Conservation (phyloP, 345 rosid genomes). For the Gossypioides kirkii region DNA sequence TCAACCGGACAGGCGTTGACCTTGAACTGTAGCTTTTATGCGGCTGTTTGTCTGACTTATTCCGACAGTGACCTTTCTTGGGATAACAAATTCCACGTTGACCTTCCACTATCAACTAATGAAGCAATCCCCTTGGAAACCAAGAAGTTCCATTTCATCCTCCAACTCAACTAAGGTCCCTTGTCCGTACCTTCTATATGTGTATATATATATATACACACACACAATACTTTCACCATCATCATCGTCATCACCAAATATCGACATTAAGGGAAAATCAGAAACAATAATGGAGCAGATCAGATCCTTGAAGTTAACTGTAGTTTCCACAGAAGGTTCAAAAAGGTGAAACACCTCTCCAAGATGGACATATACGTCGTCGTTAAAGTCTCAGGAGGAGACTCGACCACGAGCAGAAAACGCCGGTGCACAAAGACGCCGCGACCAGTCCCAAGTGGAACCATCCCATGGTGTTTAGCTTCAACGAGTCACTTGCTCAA, state of each 20-base stretch:
- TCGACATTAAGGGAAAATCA: background rate
- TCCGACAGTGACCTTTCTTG: background rate
- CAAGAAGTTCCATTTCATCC: background rate
- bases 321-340: conserved; percentile 47
- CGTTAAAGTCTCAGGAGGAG: conserved; percentile 39
- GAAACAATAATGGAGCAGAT: conserved; percentile 43
- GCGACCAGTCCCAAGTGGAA: conserved; percentile 57
- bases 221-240: too few species aligned
- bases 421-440: conserved; percentile 47
- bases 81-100: background rate
- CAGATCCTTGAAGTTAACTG: conserved; percentile 40
- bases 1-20: background rate
- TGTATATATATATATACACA: too few species aligned
- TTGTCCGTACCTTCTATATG: background rate
- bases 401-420: conserved; percentile 36
- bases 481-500: conserved; percentile 41
- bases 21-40: background rate
- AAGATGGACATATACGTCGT: conserved; percentile 60
- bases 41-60: background rate
- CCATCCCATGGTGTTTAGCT: conserved; percentile 40
- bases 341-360: conserved; percentile 45
- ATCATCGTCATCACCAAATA: too few species aligned
- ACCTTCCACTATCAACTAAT: too few species aligned
- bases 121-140: background rate
- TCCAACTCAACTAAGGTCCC: background rate